Conservation (phyloP, 139 green algal genomes). For the Trebouxia sp. region DNA sequence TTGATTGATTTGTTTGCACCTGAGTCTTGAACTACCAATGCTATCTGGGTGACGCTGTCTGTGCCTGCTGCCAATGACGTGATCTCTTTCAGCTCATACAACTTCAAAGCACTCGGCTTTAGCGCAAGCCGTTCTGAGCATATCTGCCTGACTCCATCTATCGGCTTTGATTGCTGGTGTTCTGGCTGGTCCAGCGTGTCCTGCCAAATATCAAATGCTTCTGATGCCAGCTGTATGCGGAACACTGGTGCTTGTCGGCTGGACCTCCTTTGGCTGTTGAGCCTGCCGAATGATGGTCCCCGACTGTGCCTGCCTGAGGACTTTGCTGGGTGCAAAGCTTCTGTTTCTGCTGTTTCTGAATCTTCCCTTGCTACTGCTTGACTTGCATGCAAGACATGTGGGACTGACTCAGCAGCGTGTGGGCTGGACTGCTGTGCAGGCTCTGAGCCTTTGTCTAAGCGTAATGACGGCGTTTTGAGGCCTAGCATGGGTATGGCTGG, state of each 20-base stretch:
- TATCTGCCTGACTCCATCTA: neutral
- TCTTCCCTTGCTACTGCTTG: neutral
- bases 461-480: neutral
- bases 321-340: neutral
- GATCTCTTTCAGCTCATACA: conserved; percentile 11
- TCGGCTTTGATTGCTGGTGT: neutral
- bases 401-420: neutral
- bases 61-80: neutral
- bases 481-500: neutral
- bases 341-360: neutral
- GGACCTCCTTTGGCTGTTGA: neutral
- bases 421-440: neutral
- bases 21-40: neutral
- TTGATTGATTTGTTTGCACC: neutral
- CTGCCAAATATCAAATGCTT: neutral
- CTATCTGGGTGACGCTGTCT: neutral
- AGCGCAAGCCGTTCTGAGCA: neutral
- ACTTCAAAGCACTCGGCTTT: neutral
- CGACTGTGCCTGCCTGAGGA: neutral
- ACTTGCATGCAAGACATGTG: neutral
- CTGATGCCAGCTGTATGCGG: neutral
- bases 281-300: neutral
- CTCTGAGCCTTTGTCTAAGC: neutral
- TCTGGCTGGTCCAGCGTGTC: neutral
- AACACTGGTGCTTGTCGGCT: neutral